Evolutionary conservation across 495 filamentous ascomycete species (phyloP).

Genomic region (Penicillium longicatenatum): DNA sequence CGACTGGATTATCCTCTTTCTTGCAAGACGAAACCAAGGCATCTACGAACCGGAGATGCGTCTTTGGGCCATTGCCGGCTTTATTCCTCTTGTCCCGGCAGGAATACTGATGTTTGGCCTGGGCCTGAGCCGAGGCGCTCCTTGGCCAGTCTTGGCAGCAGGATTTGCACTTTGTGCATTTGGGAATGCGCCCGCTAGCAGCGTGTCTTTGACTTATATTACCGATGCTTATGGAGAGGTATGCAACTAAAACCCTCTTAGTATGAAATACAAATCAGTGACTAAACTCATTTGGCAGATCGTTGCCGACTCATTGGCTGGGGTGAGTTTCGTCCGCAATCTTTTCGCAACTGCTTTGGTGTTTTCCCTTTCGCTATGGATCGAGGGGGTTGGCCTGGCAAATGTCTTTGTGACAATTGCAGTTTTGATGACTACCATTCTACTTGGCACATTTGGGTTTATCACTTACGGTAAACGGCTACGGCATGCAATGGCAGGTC

Average conservation of each 20-base stretch:
- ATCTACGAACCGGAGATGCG: slow-evolving; percentile 42
- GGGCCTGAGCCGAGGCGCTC: slow-evolving; percentile 26
- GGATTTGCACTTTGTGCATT: slow-evolving; percentile 27
- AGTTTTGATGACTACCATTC: slow-evolving; percentile 11
- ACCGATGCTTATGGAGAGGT: slow-evolving; percentile 40
- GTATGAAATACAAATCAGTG: background rate
- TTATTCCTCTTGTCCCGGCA: slow-evolving; percentile 25
- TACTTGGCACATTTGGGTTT: slow-evolving; percentile 21
- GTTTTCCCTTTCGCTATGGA: slow-evolving; percentile 37
- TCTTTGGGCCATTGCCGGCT: slow-evolving; percentile 27
- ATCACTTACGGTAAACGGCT: slow-evolving; percentile 23
- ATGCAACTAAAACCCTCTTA: slow-evolving; percentile 3
- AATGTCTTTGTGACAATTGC: slow-evolving; percentile 24
- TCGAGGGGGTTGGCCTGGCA: slow-evolving; percentile 21
- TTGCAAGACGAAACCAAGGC: slow-evolving; percentile 35
- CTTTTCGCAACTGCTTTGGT: slow-evolving; percentile 31
- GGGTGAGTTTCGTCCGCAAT: slow-evolving; percentile 34
- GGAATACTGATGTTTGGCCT: slow-evolving; percentile 38
- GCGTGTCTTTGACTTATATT: slow-evolving; percentile 35
- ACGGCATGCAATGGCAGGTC: background rate
- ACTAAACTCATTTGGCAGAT: slow-evolving; percentile 25
- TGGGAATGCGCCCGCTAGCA: slow-evolving; percentile 27
- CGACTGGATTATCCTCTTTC: slow-evolving; percentile 32
- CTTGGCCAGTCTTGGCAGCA: slow-evolving; percentile 31
- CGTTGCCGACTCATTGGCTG: slow-evolving; percentile 34